Evolutionary conservation across 805 yeast genomes (phyloP).

Genomic region (Yarrowia sp.): DNA sequence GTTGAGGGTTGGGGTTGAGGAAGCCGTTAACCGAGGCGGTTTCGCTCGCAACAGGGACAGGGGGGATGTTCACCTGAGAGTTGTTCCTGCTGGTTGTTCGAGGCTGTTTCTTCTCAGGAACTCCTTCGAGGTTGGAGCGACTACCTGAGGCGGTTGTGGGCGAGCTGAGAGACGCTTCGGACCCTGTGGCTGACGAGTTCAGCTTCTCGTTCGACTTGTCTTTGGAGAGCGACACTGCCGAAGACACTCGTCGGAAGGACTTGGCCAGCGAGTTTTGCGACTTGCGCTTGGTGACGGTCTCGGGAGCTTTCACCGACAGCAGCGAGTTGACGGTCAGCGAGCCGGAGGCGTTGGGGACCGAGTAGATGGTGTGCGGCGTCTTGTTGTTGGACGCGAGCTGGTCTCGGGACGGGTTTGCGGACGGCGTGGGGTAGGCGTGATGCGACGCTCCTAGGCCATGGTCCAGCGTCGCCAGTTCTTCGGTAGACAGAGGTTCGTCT

Average conservation of each 20-base stretch:
- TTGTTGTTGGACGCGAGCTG: constrained; percentile 3
- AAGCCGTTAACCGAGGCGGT: too few relatives aligned
- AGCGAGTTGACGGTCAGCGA: constrained; percentile 35
- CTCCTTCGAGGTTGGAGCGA: not conserved
- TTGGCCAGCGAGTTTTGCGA: constrained; percentile 33
- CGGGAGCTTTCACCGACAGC: constrained; percentile 6
- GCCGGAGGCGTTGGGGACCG: constrained; percentile 36
- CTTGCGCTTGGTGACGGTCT: constrained; percentile 18
- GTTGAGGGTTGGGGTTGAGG: not conserved
- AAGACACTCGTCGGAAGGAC: constrained; percentile 25
- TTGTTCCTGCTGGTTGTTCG: not conserved
- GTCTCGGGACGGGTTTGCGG: not conserved
- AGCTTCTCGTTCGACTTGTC: not conserved
- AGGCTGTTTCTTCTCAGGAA: not conserved
- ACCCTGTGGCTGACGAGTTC: not conserved
- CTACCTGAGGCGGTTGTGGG: not conserved
- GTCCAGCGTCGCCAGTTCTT: constrained; percentile 37
- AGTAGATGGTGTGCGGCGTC: constrained; percentile 28
- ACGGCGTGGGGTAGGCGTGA: constrained; percentile 27
- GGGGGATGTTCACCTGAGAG: not conserved
- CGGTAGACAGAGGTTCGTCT: constrained; percentile 37
- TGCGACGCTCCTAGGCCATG: constrained; percentile 35
- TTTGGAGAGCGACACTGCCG: constrained; percentile 14
- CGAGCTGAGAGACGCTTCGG: constrained; percentile 1
- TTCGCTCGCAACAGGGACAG: not conserved